Evolutionary conservation across 805 yeast species (phyloP), one percentile per base, ranked within the genome.

Genomic region (Metschnikowia amazonensis): DNA sequence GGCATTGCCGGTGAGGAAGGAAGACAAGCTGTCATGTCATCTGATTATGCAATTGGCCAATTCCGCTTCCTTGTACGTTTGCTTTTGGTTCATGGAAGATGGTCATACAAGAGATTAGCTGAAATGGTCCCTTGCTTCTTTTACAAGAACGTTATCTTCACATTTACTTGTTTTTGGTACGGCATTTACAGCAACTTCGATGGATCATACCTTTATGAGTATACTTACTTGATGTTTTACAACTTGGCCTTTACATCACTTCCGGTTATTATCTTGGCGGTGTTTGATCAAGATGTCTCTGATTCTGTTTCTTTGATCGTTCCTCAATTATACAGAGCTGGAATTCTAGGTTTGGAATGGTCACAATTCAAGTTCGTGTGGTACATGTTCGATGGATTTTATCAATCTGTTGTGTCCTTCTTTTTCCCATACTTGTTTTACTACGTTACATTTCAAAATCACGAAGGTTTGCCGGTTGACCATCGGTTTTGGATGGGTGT

Each of bases 1-100:
- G 95, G 95, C 68, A 86, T 86, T 60, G 90, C 90, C 3, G 95
- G 95, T 67, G 94, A 86, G 69, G 95, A 86, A 70, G 95, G 95
- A 60, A 72, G 94, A 50, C 94, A 86, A 65, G 94, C 94, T 16
- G 94, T 79, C 4, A 86, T 86, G 95, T 82, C 89, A 21, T 82
- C 92, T 1, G 95, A 86, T 68, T 86, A 84, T 65, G 95, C 92
- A 17, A 67, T 86, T 58, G 94, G 92, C 20, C 95, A 86, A 62
- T 86, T 86, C 64, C 76, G 94, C 58, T 86, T 75, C 57, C 64
- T 86, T 50, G 72, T 84, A 0, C 76, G 86, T 54, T 68, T 86
- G 50, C 65, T 86, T 8, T 64, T 86, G 41, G 86, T 83, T 24
- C 95, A 86, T 64, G 95, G 95, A 27, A 74, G 94, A 65, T 86